Evolutionary conservation across 1,284 basidiomycete genomes (phyloP).

Genomic region (Thelephora terrestris): DNA sequence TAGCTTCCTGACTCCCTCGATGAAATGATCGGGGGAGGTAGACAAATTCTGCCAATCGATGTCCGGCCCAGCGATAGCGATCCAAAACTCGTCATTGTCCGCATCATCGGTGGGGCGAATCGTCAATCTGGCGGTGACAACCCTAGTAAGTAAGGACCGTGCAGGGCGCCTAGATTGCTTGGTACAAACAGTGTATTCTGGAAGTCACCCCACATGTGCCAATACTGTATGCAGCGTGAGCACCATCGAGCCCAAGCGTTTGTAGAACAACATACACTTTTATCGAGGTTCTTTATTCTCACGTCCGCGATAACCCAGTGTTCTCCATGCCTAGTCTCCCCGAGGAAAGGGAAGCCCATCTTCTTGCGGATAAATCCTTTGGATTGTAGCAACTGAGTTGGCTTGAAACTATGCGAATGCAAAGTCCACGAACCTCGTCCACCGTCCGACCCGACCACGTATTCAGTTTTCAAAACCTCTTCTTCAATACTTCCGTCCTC

Average conservation of each 20-base stretch:
- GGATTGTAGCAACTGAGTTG: background rate
- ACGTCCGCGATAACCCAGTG: slow-evolving; percentile 23
- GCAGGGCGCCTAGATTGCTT: too few species aligned
- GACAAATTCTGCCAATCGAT: slow-evolving; percentile 13
- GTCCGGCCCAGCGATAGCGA: slow-evolving; percentile 12
- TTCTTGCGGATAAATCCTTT: slow-evolving; percentile 21
- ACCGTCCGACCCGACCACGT: slow-evolving; percentile 29
- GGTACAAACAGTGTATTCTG: slow-evolving; percentile 10
- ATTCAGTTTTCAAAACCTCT: slow-evolving; percentile 13
- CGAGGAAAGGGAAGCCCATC: slow-evolving; percentile 21
- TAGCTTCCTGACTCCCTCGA: slow-evolving; percentile 8
- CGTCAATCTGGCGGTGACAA: slow-evolving; percentile 3
- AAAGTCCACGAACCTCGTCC: slow-evolving; percentile 19
- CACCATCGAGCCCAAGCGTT: background rate
- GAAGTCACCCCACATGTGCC: slow-evolving; percentile 21
- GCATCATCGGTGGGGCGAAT: slow-evolving; percentile 10
- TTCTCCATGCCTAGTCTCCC: slow-evolving; percentile 20
- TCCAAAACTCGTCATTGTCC: slow-evolving; percentile 1
- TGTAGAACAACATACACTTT: slow-evolving; percentile 11
- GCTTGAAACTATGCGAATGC: background rate
- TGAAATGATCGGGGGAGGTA: slow-evolving; percentile 9
- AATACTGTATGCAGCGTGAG: slow-evolving; percentile 13
- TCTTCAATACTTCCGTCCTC: slow-evolving; percentile 5
- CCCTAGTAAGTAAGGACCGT: background rate
- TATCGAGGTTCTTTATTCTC: slow-evolving; percentile 16